A percentile compares a stretch with the other conserved stretches of the same genome.
phyloP scores from a whole-genome alignment of 2,329 filamentous ascomycete genomes.

The Rhytidhysteron rufulum region DNA sequence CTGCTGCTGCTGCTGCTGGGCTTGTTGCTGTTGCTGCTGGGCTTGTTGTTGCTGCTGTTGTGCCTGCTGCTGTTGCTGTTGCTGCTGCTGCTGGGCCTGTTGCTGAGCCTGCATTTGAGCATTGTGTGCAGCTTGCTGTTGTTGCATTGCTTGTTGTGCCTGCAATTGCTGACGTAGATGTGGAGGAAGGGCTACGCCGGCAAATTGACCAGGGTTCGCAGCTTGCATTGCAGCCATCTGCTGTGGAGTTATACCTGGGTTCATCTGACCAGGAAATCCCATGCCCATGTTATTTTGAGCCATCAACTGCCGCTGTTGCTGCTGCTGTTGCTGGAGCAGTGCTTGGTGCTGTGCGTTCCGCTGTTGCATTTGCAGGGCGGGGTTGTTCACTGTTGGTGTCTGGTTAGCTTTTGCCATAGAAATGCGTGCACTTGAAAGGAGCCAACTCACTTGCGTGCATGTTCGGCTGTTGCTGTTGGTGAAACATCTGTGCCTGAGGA shows the following conservation, averaged over 20 bases:
- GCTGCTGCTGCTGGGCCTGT: constrained; percentile 36
- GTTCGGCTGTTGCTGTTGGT: constrained; percentile 41
- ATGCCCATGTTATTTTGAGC: constrained; percentile 43
- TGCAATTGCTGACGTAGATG: constrained; percentile 42
- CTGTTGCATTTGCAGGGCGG: too few relatives aligned
- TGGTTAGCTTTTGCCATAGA: neutral
- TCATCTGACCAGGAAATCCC: constrained; percentile 51
- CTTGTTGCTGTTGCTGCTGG: constrained; percentile 20
- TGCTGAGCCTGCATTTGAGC: constrained; percentile 39
- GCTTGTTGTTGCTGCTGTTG: constrained; percentile 34
- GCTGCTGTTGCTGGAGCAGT: constrained; percentile 40
- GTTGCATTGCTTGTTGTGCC: constrained; percentile 50
- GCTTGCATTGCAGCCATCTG: constrained; percentile 52
- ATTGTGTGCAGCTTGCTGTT: constrained; percentile 49
- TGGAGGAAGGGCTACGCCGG: constrained; percentile 41
- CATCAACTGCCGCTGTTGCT: constrained; percentile 52
- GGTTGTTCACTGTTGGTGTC: constrained; percentile 19
- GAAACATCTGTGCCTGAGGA: constrained; percentile 57
- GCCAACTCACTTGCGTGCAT: constrained; percentile 2
- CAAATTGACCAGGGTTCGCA: constrained; percentile 20
- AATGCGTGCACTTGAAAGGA: neutral
- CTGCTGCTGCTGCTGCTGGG: constrained; percentile 34
- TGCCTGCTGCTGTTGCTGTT: constrained; percentile 27
- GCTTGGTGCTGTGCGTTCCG: constrained; percentile 39
- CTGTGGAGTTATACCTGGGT: constrained; percentile 44